A percentile compares a stretch with the other conserved stretches of the same genome.
Evolutionary conservation across 2,329 filamentous ascomycete genomes (phyloP).

Genomic region (Fusarium papillatum): DNA sequence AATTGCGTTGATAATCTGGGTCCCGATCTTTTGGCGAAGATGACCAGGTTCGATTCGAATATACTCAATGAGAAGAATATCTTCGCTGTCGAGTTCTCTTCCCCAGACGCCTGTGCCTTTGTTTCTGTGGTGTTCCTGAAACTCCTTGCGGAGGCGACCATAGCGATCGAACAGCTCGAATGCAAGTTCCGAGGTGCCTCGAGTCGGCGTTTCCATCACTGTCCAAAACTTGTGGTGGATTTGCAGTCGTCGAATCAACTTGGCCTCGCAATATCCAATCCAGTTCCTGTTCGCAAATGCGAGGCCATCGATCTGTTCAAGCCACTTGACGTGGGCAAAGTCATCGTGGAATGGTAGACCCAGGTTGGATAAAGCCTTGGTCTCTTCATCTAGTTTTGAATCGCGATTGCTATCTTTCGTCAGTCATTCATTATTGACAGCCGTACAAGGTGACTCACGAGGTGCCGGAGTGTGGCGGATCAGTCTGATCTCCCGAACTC

Average conservation of each 20-base stretch:
- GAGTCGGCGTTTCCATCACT: neutral
- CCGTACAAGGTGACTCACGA: neutral
- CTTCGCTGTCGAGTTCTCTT: neutral
- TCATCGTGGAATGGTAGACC: neutral
- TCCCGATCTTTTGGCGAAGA: neutral
- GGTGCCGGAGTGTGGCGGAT: neutral
- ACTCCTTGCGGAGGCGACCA: neutral
- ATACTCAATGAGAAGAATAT: neutral
- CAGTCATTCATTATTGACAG: neutral
- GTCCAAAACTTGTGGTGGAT: neutral
- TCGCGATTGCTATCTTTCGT: neutral
- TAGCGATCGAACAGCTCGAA: neutral
- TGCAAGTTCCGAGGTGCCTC: neutral
- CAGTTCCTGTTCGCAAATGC: neutral
- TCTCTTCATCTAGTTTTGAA: neutral
- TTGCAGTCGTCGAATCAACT: neutral
- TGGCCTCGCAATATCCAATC: neutral
- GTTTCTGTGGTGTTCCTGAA: neutral
- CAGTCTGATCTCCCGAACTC: neutral
- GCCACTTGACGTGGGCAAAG: neutral
- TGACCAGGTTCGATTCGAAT: neutral
- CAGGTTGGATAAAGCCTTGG: neutral
- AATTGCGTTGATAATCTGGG: neutral
- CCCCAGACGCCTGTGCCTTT: neutral
- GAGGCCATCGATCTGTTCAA: neutral